These are phyloP conservation scores for Euphorbia corollata DNA, from an alignment of 441 rosid species.

Conservation along the genomic window DNA sequence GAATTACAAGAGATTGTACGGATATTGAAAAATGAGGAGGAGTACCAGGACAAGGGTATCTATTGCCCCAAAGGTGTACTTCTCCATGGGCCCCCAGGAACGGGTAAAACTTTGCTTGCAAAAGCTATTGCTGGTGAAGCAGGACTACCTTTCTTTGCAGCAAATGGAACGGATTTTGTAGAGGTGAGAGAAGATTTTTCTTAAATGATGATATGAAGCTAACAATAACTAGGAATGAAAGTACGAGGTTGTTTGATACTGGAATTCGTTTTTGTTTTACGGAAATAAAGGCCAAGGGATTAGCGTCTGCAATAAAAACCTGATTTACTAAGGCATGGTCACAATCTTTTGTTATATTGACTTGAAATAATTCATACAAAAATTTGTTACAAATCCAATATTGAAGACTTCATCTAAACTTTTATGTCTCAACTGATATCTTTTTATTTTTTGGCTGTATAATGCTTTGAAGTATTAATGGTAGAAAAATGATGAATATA, in stretches of 20 bases:
- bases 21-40: constrained; percentile 82
- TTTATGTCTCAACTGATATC: not conserved
- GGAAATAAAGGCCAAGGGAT: not conserved
- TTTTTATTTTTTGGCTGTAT: not conserved
- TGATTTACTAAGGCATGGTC: not conserved
- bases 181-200: constrained; percentile 47
- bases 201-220: not conserved
- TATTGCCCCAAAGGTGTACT: constrained; percentile 98
- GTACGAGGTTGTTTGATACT: not conserved
- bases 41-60: constrained; percentile 81
- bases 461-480: not conserved
- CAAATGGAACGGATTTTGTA: constrained; percentile 94
- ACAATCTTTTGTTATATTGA: not conserved
- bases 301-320: not conserved
- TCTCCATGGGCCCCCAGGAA: constrained; percentile 98
- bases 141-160: constrained; percentile 93
- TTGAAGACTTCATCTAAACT: not conserved
- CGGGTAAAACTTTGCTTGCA: constrained; percentile 93
- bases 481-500: not conserved
- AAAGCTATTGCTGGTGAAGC: constrained; percentile 99
- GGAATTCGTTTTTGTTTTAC: not conserved
- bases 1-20: constrained; percentile 89
- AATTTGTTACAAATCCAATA: not conserved
- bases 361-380: not conserved
- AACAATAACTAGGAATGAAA: not conserved